Conservation (phyloP, 2,329 filamentous ascomycete species). For the Apiospora arundinis region DNA sequence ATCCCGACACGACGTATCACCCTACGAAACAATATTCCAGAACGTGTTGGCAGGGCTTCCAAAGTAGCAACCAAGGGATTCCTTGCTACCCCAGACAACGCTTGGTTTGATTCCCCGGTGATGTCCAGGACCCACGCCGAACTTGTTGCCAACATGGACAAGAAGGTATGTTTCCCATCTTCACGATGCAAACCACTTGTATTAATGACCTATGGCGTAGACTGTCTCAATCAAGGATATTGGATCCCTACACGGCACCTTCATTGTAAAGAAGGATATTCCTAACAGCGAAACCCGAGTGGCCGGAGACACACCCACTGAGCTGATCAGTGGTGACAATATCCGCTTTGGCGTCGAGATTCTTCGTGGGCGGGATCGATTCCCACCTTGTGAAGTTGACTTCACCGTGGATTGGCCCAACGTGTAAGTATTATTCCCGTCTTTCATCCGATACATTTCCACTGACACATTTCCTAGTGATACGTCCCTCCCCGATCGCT, state of each 20-base stretch:
- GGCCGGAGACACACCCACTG: conserved; percentile 22
- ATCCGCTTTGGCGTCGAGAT: conserved; percentile 50
- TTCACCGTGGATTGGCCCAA: conserved; percentile 36
- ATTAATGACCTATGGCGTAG: conserved; percentile 41
- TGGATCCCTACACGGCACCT: conserved; percentile 61
- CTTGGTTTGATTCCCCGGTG: conserved; percentile 73
- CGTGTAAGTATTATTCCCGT: conserved; percentile 22
- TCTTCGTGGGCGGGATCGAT: conserved; percentile 42
- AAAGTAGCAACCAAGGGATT: conserved; percentile 53
- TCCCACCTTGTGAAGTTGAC: conserved; percentile 47
- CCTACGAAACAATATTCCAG: conserved; percentile 28
- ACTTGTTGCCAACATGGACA: conserved; percentile 50
- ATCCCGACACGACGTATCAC: conserved; percentile 37
- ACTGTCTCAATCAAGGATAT: conserved; percentile 52
- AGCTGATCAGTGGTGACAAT: conserved; percentile 43
- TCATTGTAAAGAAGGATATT: conserved; percentile 42
- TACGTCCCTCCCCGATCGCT: background rate
- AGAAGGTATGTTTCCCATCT: conserved; percentile 46
- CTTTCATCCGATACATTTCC: background rate
- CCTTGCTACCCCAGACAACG: conserved; percentile 55
- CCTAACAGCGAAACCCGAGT: conserved; percentile 34
- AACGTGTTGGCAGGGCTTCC: conserved; percentile 51
- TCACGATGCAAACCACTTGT: background rate
- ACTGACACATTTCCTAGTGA: conserved; percentile 24
- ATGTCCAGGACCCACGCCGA: conserved; percentile 74